Percentiles rank a stretch among this genome's conserved stretches.
These are phyloP conservation scores for Pythium apleroticum DNA, from an alignment of 352 stramenopile genomes.

Conservation along the genomic window DNA sequence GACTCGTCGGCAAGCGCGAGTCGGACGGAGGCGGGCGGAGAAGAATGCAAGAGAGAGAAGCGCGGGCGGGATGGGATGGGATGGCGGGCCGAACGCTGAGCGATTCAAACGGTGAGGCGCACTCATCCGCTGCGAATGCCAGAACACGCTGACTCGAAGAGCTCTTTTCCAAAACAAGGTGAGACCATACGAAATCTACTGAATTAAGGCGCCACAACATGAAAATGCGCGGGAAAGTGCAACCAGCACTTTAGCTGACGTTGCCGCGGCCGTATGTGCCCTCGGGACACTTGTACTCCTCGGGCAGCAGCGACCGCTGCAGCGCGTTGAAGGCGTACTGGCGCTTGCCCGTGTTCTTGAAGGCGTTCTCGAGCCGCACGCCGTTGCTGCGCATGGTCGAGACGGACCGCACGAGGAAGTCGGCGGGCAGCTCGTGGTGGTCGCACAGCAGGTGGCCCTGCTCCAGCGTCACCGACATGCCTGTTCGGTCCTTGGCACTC, in stretches of 20 bases:
- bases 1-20: not conserved
- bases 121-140: not conserved
- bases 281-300: slow-evolving; percentile 85
- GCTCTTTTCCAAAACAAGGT: slow-evolving; percentile 10
- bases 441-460: slow-evolving; percentile 83
- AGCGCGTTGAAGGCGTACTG: slow-evolving; percentile 87
- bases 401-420: slow-evolving; percentile 55
- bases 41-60: slow-evolving; percentile 3
- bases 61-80: not conserved
- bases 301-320: slow-evolving; percentile 78
- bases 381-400: slow-evolving; percentile 83
- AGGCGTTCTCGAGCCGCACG: slow-evolving; percentile 82
- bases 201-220: slow-evolving; percentile 1
- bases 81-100: not conserved
- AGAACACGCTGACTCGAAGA: slow-evolving; percentile 13
- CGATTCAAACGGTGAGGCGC: slow-evolving; percentile 25
- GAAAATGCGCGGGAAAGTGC: not conserved
- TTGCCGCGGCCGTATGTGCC: slow-evolving; percentile 81
- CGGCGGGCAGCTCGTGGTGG: slow-evolving; percentile 62
- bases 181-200: slow-evolving; percentile 7
- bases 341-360: slow-evolving; percentile 81
- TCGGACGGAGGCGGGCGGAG: not conserved
- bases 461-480: slow-evolving; percentile 97
- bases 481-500: slow-evolving; percentile 96
- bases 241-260: slow-evolving; percentile 43